Percentiles rank a stretch among this genome's conserved stretches.
Conservation (phyloP, 768 basidiomycete species). For the Leccinum barrowsii region DNA sequence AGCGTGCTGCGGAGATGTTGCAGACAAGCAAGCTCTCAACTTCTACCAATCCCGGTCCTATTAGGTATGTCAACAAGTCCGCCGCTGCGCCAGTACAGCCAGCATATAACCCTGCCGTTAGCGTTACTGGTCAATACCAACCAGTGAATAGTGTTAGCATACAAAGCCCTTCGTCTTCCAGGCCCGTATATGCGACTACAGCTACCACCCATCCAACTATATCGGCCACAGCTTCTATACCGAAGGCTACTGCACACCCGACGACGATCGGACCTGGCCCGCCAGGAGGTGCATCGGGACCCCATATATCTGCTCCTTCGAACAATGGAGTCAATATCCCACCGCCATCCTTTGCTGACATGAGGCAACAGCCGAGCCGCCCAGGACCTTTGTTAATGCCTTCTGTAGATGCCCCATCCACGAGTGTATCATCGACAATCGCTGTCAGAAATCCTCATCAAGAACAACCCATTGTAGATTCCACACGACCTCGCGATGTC, state of each 20-base stretch:
- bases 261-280: conserved; percentile 5
- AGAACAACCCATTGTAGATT: conserved; percentile 22
- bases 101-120: background rate
- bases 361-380: conserved; percentile 21
- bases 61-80: conserved; percentile 9
- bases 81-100: conserved; percentile 4
- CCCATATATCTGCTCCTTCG: conserved; percentile 4
- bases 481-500: conserved; percentile 22
- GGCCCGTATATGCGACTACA: conserved; percentile 3
- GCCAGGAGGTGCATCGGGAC: conserved; percentile 5
- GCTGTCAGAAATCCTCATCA: conserved; percentile 17
- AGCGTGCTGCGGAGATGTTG: conserved; percentile 23
- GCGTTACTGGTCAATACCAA: conserved; percentile 10
- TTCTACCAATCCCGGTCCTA: background rate
- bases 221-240: conserved; percentile 2
- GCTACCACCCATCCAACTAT: background rate
- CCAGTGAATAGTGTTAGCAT: background rate
- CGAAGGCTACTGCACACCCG: conserved; percentile 7
- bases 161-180: conserved; percentile 12
- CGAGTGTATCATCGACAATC: conserved; percentile 10
- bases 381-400: conserved; percentile 13
- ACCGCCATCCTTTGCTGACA: conserved; percentile 12
- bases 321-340: conserved; percentile 9
- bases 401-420: conserved; percentile 12
- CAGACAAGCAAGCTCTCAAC: conserved; percentile 19